Evolutionary conservation across 2,329 filamentous ascomycete genomes (phyloP).

Genomic region (Apiospora hydei): DNA sequence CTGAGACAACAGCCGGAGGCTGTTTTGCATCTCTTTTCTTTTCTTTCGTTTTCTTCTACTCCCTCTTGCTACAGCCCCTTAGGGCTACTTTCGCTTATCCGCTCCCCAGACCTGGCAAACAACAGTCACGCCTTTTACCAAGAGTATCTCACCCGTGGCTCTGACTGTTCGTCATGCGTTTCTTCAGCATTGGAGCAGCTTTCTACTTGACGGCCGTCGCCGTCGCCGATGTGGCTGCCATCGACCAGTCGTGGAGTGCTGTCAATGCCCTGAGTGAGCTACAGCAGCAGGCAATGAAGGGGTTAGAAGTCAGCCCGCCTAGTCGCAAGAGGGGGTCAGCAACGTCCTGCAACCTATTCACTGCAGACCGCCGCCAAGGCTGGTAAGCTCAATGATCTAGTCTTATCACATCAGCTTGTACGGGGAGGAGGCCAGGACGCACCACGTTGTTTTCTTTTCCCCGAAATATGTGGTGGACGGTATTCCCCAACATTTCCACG

Average conservation of each 20-base stretch:
- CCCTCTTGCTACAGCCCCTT: neutral
- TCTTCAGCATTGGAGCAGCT: neutral
- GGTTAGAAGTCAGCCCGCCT: neutral
- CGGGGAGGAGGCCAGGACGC: too few relatives aligned
- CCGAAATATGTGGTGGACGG: too few relatives aligned
- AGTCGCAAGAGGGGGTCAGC: neutral
- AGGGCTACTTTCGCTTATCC: neutral
- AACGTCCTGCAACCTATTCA: neutral
- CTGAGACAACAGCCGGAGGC: too few relatives aligned
- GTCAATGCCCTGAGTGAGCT: neutral
- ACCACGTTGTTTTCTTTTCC: too few relatives aligned
- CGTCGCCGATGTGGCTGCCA: neutral
- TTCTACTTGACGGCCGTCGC: neutral
- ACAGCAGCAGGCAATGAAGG: neutral
- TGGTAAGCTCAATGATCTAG: neutral
- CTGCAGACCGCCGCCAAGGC: neutral
- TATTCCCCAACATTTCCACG: too few relatives aligned
- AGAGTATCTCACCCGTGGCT: neutral
- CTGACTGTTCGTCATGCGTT: neutral
- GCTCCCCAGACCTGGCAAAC: neutral
- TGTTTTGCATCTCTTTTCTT: too few relatives aligned
- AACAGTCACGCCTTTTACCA: neutral
- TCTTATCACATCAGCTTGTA: too few relatives aligned
- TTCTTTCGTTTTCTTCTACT: neutral
- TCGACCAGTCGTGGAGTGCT: neutral